Evolutionary conservation across 768 basidiomycete species (phyloP).

Genomic region (Gloeopeniophorella convolvens): DNA sequence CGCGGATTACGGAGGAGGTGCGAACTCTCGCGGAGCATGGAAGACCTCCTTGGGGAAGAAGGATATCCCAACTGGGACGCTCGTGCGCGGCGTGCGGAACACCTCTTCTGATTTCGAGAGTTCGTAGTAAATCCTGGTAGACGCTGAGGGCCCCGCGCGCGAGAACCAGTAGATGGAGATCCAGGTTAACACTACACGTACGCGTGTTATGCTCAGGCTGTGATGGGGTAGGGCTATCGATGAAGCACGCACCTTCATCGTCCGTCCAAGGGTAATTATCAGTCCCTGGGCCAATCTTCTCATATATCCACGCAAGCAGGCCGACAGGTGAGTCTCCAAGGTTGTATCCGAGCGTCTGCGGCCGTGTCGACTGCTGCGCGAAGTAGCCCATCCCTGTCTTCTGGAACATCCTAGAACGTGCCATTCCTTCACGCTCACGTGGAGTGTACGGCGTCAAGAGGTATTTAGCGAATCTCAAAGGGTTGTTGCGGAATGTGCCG

Average conservation of each 20-base stretch:
- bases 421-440: too few relatives aligned
- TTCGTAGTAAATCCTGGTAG: conserved; percentile 29
- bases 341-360: conserved; percentile 42
- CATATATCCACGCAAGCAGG: conserved; percentile 27
- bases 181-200: conserved; percentile 31
- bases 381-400: too few relatives aligned
- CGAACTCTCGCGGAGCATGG: background rate
- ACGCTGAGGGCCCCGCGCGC: conserved; percentile 26
- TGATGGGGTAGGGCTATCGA: background rate
- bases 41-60: conserved; percentile 27
- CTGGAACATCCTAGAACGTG: too few relatives aligned
- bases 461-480: too few relatives aligned
- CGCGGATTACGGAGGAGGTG: background rate
- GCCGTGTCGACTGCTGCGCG: too few relatives aligned
- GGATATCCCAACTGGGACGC: conserved; percentile 26
- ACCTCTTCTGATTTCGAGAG: background rate
- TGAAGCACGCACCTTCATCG: conserved; percentile 36
- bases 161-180: conserved; percentile 33
- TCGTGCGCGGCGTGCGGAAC: background rate
- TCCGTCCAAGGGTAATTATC: conserved; percentile 49
- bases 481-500: too few relatives aligned
- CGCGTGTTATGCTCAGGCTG: background rate
- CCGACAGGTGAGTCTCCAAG: conserved; percentile 49
- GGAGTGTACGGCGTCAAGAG: too few relatives aligned
- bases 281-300: conserved; percentile 23